Conservation (phyloP, 2,329 filamentous ascomycete species). For the Colletotrichum tabaci region DNA sequence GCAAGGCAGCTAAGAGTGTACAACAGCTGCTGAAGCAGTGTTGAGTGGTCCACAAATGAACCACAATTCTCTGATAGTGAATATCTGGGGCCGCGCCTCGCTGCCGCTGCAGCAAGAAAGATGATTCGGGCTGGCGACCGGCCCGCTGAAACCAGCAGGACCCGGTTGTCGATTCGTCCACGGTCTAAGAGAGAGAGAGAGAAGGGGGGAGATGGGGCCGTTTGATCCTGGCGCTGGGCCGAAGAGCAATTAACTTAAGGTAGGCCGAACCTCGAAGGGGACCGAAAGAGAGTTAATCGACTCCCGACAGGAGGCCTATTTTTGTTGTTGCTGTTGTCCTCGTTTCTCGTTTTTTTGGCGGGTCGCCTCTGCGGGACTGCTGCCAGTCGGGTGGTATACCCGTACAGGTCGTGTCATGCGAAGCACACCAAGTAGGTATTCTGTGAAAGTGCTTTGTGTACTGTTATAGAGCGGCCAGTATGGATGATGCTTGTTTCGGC, state of each 20-base stretch:
- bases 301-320: slow-evolving; percentile 28
- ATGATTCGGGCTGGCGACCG: slow-evolving; percentile 10
- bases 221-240: slow-evolving; percentile 19
- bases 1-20: no score
- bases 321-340: slow-evolving; percentile 20
- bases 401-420: no score
- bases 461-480: not conserved
- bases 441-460: no score
- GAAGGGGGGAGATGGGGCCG: not conserved
- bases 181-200: not conserved
- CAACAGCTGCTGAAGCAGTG: slow-evolving; percentile 20
- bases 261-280: not conserved
- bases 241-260: slow-evolving; percentile 27
- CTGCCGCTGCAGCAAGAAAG: not conserved
- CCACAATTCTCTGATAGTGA: slow-evolving; percentile 17
- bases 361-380: not conserved
- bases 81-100: not conserved
- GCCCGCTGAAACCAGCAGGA: slow-evolving; percentile 12
- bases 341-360: not conserved
- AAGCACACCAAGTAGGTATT: no score
- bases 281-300: slow-evolving; percentile 39
- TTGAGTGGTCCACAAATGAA: slow-evolving; percentile 24
- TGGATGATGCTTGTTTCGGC: not conserved
- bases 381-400: no score
- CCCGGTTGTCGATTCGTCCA: slow-evolving; percentile 16